Percentiles rank a stretch among this genome's conserved stretches.
These are phyloP conservation scores for Endogone sp. DNA, from an alignment of 192 early-diverging fungal genomes.

Conservation along the genomic window DNA sequence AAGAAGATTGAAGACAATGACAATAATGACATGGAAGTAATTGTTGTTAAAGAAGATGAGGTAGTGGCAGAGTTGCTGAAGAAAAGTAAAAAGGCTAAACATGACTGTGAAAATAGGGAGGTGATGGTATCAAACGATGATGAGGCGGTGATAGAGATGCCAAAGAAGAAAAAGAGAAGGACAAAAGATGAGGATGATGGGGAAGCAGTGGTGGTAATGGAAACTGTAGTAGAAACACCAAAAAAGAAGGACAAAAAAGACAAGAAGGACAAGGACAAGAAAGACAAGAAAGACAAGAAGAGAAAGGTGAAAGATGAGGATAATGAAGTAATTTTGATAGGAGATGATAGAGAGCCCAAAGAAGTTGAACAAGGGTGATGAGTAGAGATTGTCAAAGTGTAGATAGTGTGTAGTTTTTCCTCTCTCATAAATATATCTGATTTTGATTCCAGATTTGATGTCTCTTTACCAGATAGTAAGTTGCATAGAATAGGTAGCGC, in stretches of 20 bases:
- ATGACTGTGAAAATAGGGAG: slow-evolving; percentile 19
- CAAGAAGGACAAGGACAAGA: slow-evolving; percentile 27
- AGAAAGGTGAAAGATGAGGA: not conserved
- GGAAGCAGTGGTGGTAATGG: slow-evolving; percentile 18
- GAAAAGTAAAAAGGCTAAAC: slow-evolving; percentile 39
- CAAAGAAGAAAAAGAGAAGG: slow-evolving; percentile 46
- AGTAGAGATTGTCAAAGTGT: too few relatives aligned
- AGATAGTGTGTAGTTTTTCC: too few relatives aligned
- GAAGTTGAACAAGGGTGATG: too few relatives aligned
- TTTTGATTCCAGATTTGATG: too few relatives aligned
- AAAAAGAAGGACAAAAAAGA: slow-evolving; percentile 36
- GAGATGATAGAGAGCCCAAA: too few relatives aligned
- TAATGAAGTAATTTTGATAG: too few relatives aligned
- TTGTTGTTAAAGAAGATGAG: not conserved
- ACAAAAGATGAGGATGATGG: slow-evolving; percentile 19
- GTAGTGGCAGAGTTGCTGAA: slow-evolving; percentile 14
- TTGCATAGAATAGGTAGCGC: too few relatives aligned
- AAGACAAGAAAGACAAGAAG: not conserved
- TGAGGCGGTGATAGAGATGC: slow-evolving; percentile 4
- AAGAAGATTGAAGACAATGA: slow-evolving; percentile 23
- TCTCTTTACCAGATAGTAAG: too few relatives aligned
- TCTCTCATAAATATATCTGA: too few relatives aligned
- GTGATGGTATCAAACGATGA: not conserved
- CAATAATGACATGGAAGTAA: slow-evolving; percentile 21
- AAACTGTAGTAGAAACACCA: slow-evolving; percentile 35